phyloP scores from a whole-genome alignment of 1,284 basidiomycete genomes.

The Fomitopsis schrenkii region DNA sequence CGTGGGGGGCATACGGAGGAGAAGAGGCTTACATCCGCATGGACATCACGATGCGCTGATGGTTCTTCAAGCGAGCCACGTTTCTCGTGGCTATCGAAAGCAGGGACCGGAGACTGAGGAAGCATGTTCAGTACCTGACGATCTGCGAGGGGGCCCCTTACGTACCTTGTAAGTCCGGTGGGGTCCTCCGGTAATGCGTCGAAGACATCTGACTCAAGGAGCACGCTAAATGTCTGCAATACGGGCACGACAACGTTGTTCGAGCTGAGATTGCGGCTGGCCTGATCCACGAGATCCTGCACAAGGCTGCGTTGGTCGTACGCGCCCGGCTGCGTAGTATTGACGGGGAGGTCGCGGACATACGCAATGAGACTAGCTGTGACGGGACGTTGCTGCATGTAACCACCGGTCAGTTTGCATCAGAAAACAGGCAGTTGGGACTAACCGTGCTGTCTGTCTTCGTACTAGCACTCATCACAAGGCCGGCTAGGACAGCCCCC shows the following conservation, averaged over 20 bases:
- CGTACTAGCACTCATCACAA: conserved; percentile 76
- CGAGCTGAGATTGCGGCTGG: conserved; percentile 47
- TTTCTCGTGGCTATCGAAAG: conserved; percentile 55
- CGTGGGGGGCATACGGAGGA: not conserved
- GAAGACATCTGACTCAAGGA: conserved; percentile 66
- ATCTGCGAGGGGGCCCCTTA: conserved; percentile 6
- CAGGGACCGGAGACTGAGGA: conserved; percentile 37
- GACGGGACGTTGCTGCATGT: conserved; percentile 63
- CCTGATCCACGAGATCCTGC: conserved; percentile 52
- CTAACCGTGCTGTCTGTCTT: conserved; percentile 80
- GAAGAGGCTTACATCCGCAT: conserved; percentile 69
- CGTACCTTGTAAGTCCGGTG: conserved; percentile 48
- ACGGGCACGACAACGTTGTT: conserved; percentile 78
- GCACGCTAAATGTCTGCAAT: conserved; percentile 67
- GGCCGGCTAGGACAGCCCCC: conserved; percentile 59
- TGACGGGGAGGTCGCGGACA: conserved; percentile 46
- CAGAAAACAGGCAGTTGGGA: conserved; percentile 6
- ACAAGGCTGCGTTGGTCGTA: conserved; percentile 49
- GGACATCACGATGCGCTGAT: conserved; percentile 70
- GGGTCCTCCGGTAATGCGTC: conserved; percentile 38
- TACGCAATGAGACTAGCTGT: conserved; percentile 59
- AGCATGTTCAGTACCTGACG: not conserved
- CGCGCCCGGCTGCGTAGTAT: conserved; percentile 18
- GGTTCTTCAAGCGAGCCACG: conserved; percentile 67
- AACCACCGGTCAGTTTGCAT: conserved; percentile 6